Conservation (phyloP, 78 protist species). For the Cavenderia fasciculata region DNA sequence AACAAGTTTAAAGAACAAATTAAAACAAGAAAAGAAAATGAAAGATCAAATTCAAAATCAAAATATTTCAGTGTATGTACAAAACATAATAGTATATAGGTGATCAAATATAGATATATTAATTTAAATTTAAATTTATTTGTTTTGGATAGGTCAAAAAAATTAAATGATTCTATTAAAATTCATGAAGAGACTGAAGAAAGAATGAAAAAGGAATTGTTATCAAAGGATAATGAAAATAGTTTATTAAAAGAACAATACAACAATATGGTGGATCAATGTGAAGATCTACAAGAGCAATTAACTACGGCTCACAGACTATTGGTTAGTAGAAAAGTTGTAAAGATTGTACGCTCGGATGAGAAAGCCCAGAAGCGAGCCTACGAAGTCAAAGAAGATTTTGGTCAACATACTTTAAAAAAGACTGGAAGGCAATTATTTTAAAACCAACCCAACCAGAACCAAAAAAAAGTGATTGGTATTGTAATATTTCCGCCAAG, state of each 20-base stretch:
- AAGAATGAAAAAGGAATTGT: neutral
- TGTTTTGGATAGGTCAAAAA: constrained; percentile 11
- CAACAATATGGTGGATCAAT: neutral
- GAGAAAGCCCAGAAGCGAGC: constrained; percentile 62
- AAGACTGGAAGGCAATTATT: neutral
- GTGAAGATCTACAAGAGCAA: constrained; percentile 42
- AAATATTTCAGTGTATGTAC: constrained; percentile 32
- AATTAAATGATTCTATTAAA: constrained; percentile 45
- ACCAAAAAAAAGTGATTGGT: no score
- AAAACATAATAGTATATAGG: neutral
- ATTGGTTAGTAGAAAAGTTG: constrained; percentile 16
- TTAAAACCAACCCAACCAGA: no score
- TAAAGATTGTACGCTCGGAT: constrained; percentile 44
- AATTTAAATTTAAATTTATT: no score
- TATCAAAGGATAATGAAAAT: neutral
- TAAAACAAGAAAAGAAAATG: constrained; percentile 24
- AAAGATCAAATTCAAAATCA: constrained; percentile 30
- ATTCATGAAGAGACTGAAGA: constrained; percentile 1
- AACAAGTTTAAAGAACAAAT: constrained; percentile 20
- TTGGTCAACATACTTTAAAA: constrained; percentile 45
- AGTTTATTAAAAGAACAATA: neutral
- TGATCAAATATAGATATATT: neutral
- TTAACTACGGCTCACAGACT: constrained; percentile 54
- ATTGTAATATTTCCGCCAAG: no score
- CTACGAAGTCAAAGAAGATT: constrained; percentile 5